Base-by-base conservation (phyloP, 805 yeast species). In the Komagataella mondaviorum region DNA sequence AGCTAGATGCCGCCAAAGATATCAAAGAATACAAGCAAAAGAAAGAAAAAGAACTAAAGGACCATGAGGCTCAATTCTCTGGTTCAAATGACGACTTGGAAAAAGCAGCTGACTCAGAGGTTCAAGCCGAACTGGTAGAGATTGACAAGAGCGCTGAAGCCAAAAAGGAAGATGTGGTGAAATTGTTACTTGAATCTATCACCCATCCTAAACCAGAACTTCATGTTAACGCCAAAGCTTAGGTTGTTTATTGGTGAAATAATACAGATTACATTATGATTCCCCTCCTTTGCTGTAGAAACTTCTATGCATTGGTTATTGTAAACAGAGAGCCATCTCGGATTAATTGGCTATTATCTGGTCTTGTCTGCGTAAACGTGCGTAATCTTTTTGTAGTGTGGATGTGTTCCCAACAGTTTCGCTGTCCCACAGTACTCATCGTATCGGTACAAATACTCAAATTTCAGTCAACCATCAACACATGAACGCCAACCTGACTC, bases 1-100 rank as follows among this genome's bases (percentile, higher is more conserved):
- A 89, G 73, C 71, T 83, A 22, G 98, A 93, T 66, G 99, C 99
- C 44, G 85, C 88, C 56, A 71, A 75, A 52, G 99, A 93, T 69
- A 88, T 93, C 60, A 85, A 82, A 57, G 83, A 80, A 52, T 93
- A 93, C 78, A 90, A 87, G 75, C 66, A 74, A 49, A 78, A 81
- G 65, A 91, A 90, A 73, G 96, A 90, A 56, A 71, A 70, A 48
- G 96, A 91, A 69, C 80, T 91, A 69, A 76, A 78, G 63, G 71
- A 78, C 56, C 83, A 75, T 61, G 93, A 88, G 66, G 69, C 75
- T 45, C 49, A 69, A 66, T 88, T 85, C 63, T 77, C 83, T 52
- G 89, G 89, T 12, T 73, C 81, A 58, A 88, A 89, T 65, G 84
- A 81, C 56, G 55, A 46, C 47, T 50, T 53, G 44, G 55, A 48